Conservation (phyloP, 2,329 filamentous ascomycete species). For the Sporothrix protearum region DNA sequence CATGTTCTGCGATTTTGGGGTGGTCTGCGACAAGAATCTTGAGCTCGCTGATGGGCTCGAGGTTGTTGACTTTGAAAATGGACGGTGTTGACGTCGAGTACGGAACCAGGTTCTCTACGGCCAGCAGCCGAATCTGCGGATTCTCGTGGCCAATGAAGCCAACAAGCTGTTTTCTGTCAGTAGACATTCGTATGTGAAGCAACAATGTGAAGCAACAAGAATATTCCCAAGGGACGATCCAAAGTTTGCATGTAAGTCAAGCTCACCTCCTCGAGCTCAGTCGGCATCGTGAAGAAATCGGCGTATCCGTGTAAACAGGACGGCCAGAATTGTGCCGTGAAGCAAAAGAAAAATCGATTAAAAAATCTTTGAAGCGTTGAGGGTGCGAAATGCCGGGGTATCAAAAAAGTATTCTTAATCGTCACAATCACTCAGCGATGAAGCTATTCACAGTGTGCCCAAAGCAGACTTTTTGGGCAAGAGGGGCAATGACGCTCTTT, state of each 20-base stretch:
- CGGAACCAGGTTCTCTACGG: conserved; percentile 80
- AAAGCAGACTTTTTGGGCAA: conserved; percentile 18
- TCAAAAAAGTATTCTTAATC: background rate
- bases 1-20: conserved; percentile 85
- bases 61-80: conserved; percentile 78
- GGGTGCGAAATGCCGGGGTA: background rate
- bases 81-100: conserved; percentile 69
- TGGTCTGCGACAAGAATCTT: conserved; percentile 86
- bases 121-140: conserved; percentile 81
- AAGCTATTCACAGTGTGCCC: conserved; percentile 23
- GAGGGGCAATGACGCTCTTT: conserved; percentile 20
- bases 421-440: background rate
- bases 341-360: background rate
- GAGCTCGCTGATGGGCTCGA: conserved; percentile 78
- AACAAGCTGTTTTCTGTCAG: conserved; percentile 60
- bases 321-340: background rate
- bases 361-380: background rate
- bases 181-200: background rate
- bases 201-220: too few species aligned
- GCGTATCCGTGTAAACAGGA: background rate
- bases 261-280: conserved; percentile 70
- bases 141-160: conserved; percentile 92
- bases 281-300: conserved; percentile 55
- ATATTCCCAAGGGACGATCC: background rate
- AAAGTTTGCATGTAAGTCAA: background rate